A percentile compares a stretch with the other conserved stretches of the same genome.
These are phyloP conservation scores for Apiospora pterosperma DNA, from an alignment of 2,329 filamentous ascomycete genomes.

Conservation along the genomic window DNA sequence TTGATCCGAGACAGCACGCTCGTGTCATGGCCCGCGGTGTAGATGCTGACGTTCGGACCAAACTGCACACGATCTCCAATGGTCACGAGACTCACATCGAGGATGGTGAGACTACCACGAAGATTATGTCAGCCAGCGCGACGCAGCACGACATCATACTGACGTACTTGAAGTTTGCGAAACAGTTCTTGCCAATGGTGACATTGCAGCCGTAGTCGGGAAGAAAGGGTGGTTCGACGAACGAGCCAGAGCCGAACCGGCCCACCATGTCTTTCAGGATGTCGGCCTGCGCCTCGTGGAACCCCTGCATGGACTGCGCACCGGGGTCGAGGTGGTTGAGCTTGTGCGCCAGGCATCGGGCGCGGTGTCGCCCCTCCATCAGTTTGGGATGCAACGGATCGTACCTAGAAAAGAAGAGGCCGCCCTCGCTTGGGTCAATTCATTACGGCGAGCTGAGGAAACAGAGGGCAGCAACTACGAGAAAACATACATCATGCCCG, in stretches of 20 bases:
- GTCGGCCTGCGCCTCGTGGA: slow-evolving; percentile 36
- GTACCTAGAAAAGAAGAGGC: slow-evolving; percentile 48
- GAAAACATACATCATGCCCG: slow-evolving; percentile 51
- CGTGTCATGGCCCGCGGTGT: slow-evolving; percentile 68
- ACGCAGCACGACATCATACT: neutral
- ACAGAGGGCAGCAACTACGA: neutral
- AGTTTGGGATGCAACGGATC: slow-evolving; percentile 46
- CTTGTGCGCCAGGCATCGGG: slow-evolving; percentile 52
- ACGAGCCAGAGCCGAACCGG: slow-evolving; percentile 46
- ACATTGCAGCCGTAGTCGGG: slow-evolving; percentile 68
- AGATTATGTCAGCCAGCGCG: slow-evolving; percentile 5
- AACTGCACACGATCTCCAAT: slow-evolving; percentile 71
- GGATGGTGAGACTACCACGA: slow-evolving; percentile 49
- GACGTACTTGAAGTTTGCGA: slow-evolving; percentile 55
- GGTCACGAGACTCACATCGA: slow-evolving; percentile 68
- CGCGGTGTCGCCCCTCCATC: slow-evolving; percentile 46
- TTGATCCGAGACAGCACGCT: slow-evolving; percentile 50
- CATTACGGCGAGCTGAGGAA: neutral
- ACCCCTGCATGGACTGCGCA: slow-evolving; percentile 37
- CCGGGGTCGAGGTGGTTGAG: slow-evolving; percentile 57
- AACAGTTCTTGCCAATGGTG: slow-evolving; percentile 58
- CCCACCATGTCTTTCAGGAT: slow-evolving; percentile 49
- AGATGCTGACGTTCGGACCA: slow-evolving; percentile 69
- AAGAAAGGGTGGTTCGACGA: slow-evolving; percentile 59
- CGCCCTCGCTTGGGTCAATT: neutral